phyloP scores from a whole-genome alignment of 2,329 filamentous ascomycete genomes.

The Penicillium sp. region DNA sequence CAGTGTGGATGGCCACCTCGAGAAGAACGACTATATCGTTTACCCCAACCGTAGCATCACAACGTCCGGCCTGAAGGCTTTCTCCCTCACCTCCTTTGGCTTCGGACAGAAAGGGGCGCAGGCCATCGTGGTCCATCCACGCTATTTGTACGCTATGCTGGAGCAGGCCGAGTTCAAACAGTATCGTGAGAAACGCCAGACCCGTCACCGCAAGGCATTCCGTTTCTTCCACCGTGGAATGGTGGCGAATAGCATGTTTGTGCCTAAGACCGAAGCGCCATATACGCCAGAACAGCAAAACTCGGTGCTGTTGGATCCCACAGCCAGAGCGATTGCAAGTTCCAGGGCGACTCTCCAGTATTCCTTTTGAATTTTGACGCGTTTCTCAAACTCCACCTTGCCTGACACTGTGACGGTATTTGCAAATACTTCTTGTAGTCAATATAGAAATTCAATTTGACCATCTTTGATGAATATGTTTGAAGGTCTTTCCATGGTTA shows the following conservation, averaged over 20 bases:
- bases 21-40: conserved; percentile 94
- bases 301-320: background rate
- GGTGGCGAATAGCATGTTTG: background rate
- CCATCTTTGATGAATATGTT: background rate
- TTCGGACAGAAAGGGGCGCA: conserved; percentile 75
- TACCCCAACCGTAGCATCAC: conserved; percentile 92
- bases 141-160: background rate
- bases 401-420: background rate
- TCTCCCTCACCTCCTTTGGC: conserved; percentile 96
- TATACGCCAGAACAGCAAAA: background rate
- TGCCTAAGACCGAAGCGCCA: background rate
- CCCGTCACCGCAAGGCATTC: background rate
- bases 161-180: background rate
- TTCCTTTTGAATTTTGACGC: background rate
- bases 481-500: background rate
- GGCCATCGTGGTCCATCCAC: background rate
- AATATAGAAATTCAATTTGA: background rate
- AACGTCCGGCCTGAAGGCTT: conserved; percentile 95
- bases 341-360: background rate
- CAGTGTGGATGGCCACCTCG: conserved; percentile 91
- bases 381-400: background rate
- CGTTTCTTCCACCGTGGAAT: background rate
- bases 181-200: background rate
- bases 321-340: background rate
- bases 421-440: background rate